Evolutionary conservation across 1,139 yeast species (phyloP), one percentile per base, ranked within the genome.

Genomic region (Hemisphaericaspora xylanilytica): DNA sequence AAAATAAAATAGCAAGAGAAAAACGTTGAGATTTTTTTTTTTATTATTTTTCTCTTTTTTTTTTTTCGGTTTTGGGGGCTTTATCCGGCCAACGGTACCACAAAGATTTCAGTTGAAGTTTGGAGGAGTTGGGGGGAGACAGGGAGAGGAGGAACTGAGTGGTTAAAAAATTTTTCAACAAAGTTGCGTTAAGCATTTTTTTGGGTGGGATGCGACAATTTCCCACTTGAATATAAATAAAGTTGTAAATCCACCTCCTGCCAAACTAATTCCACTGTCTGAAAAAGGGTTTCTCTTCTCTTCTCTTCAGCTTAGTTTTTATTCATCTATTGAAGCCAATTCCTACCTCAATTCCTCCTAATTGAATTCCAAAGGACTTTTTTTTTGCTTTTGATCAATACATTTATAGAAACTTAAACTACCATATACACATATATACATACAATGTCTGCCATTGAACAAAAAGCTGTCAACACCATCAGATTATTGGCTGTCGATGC

Each of bases 401-500:
- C 28, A 6, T 12, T 12, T 12, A 25, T 25, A 29, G 32, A 29
- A 29, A 29, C 13, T 10, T 17, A 15, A 14, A 17, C 21, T n/a
- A n/a, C n/a, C n/a, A n/a, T n/a, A n/a, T n/a, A n/a, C 15, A 29
- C 21, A 31, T 20, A 31, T 22, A 12, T 14, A 15, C n/a, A 16
- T 17, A 33, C 18, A 37, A 48, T 48, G 52, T 39, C 48, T 35
- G 60, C 66, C 42, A 71, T 87, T 59, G 96, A 90, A 65, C 74
- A 72, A 53, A 74, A 75, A 64, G 85, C 96, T 43, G 74, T 94
- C 67, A 76, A 80, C 73, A 88, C 98, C 53, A 87, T 92, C 71
- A 89, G 97, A 74, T 72, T 85, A 50, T 76, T 94, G 58, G 81
- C 97, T 33, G 90, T 85, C 44, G 99, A 92, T 67, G 83, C 86